phyloP scores from a whole-genome alignment of 176 grass and related monocot species.

The Eleusine indica region DNA sequence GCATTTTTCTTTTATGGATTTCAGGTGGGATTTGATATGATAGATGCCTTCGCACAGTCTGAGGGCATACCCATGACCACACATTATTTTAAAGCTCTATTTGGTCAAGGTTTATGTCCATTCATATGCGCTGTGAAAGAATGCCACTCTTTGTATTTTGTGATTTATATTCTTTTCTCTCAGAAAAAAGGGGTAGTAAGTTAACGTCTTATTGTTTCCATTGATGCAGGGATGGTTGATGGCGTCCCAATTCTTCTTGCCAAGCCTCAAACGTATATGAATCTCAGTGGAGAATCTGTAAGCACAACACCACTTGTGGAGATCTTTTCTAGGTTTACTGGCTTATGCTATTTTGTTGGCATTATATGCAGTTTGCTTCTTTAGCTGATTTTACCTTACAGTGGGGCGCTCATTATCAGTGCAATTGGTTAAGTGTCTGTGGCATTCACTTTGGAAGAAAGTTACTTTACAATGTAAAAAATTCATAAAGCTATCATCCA shows the following conservation, averaged over 20 bases:
- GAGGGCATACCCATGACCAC: constrained; percentile 65
- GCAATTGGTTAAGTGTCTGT: neutral
- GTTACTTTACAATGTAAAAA: neutral
- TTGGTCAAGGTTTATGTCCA: constrained; percentile 67
- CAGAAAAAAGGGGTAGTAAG: neutral
- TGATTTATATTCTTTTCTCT: neutral
- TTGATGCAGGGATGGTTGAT: constrained; percentile 65
- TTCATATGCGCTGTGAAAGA: neutral
- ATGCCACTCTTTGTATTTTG: neutral
- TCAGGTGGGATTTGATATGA: constrained; percentile 96
- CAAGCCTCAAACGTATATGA: constrained; percentile 93
- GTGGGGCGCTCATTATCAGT: neutral
- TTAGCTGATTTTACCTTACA: constrained; percentile 14
- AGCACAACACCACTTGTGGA: constrained; percentile 40
- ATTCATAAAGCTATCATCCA: neutral
- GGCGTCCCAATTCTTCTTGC: constrained; percentile 76
- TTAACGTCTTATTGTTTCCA: constrained; percentile 20
- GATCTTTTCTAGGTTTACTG: neutral
- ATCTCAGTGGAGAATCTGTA: constrained; percentile 95
- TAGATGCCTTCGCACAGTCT: constrained; percentile 79
- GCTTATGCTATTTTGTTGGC: neutral
- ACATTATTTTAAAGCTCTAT: constrained; percentile 80
- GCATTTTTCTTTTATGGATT: neutral
- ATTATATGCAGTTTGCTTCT: constrained; percentile 9
- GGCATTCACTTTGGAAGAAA: neutral